These are phyloP conservation scores for Olyra latifolia DNA, from an alignment of 176 grass and related monocot genomes.

Conservation along the genomic window DNA sequence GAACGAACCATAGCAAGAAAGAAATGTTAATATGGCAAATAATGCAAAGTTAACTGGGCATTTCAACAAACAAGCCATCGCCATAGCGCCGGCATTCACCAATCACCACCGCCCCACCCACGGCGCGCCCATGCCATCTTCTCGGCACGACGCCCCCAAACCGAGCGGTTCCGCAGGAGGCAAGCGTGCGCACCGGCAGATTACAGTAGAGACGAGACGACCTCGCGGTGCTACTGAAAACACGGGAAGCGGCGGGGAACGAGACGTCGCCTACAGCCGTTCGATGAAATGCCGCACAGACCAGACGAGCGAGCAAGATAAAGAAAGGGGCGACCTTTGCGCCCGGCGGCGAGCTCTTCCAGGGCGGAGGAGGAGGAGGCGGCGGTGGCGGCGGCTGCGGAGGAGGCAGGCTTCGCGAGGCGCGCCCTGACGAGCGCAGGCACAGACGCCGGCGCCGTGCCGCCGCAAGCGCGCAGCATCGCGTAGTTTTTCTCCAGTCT, in stretches of 20 bases:
- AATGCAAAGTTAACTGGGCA: neutral
- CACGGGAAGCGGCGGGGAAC: neutral
- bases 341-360: constrained; percentile 71
- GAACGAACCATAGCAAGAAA: neutral
- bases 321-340: constrained; percentile 57
- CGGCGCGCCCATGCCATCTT: neutral
- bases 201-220: neutral
- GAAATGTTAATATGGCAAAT: neutral
- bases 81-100: neutral
- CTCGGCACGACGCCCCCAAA: neutral
- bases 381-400: constrained; percentile 26
- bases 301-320: neutral
- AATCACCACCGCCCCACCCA: neutral
- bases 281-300: constrained; percentile 1
- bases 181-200: no score
- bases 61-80: constrained; percentile 48
- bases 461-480: constrained; percentile 54
- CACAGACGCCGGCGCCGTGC: constrained; percentile 30
- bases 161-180: neutral
- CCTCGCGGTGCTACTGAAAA: neutral
- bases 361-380: constrained; percentile 35
- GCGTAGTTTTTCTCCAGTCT: neutral
- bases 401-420: constrained; percentile 42
- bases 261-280: neutral
- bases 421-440: constrained; percentile 47